These are phyloP conservation scores for Fusarium camptoceras DNA, from an alignment of 2,329 filamentous ascomycete species.

Conservation along the genomic window DNA sequence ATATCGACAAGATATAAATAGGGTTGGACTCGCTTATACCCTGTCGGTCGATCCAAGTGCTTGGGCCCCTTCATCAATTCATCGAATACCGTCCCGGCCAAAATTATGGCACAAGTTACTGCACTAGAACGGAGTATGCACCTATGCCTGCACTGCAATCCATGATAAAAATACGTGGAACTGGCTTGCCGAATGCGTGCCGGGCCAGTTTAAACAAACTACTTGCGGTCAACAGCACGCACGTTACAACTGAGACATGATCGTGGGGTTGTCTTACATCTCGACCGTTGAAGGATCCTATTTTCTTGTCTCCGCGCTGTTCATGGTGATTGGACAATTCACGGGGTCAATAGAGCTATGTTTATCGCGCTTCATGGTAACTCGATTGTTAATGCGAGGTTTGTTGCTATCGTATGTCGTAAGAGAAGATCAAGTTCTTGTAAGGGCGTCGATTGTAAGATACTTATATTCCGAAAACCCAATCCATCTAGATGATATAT, in stretches of 20 bases:
- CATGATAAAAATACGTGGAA: not conserved
- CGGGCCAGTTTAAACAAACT: conserved; percentile 13
- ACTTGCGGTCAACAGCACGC: conserved; percentile 13
- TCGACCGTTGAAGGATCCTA: conserved; percentile 34
- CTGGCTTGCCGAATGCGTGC: conserved; percentile 4
- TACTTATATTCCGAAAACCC: not conserved
- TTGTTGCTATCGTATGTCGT: not conserved
- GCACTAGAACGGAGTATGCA: not conserved
- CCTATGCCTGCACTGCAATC: not conserved
- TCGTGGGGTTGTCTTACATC: conserved; percentile 18
- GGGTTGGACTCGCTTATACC: conserved; percentile 37
- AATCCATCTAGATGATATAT: not conserved
- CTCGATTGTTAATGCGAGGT: not conserved
- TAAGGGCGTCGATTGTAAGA: not conserved
- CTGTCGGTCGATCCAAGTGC: conserved; percentile 36
- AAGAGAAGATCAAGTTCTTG: not conserved
- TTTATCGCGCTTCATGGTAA: not conserved
- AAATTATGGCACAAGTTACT: not conserved
- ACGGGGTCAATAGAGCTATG: conserved; percentile 8
- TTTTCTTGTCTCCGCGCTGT: conserved; percentile 19
- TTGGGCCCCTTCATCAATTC: conserved; percentile 18
- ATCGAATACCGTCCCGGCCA: conserved; percentile 3
- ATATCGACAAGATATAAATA: conserved; percentile 30
- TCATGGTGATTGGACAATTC: conserved; percentile 25
- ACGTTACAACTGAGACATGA: conserved; percentile 18